phyloP scores from a whole-genome alignment of 164 flowering plant species.

The Magnolia officinalis region DNA sequence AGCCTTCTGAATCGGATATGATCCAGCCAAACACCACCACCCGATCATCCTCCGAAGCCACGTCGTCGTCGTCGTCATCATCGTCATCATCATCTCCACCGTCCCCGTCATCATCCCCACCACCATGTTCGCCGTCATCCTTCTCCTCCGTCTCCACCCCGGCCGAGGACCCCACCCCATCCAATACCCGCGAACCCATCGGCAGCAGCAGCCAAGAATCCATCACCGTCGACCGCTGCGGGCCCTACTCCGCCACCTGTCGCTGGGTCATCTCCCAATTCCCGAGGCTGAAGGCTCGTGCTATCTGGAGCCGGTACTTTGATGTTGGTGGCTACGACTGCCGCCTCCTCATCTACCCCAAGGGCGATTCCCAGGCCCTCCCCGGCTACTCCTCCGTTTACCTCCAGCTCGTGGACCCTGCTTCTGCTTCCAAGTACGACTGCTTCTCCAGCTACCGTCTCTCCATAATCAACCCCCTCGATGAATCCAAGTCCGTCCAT shows the following conservation, averaged over 20 bases:
- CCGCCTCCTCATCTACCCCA: conserved; percentile 80
- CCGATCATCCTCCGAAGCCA: conserved; percentile 2
- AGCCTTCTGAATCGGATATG: not conserved
- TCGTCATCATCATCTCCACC: not conserved
- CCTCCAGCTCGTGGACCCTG: conserved; percentile 88
- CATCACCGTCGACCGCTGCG: conserved; percentile 56
- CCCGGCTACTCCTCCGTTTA: conserved; percentile 90
- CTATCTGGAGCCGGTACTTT: conserved; percentile 87
- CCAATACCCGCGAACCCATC: conserved; percentile 20
- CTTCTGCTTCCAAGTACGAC: conserved; percentile 83
- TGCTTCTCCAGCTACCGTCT: conserved; percentile 85
- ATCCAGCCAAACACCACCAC: not conserved
- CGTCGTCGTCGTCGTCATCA: not conserved
- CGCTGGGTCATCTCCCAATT: conserved; percentile 78
- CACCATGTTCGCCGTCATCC: not conserved
- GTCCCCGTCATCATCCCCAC: not conserved
- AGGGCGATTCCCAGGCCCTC: conserved; percentile 85
- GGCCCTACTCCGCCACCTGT: conserved; percentile 67
- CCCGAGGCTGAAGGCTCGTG: conserved; percentile 65
- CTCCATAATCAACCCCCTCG: conserved; percentile 53
- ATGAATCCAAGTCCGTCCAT: conserved; percentile 65
- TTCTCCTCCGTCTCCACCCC: not conserved
- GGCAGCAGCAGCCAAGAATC: conserved; percentile 32
- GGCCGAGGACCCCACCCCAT: not conserved
- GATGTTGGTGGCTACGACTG: conserved; percentile 96